Evolutionary conservation across 345 rosid genomes (phyloP), one percentile per base, ranked within the genome.

Genomic region (Gossypium arboreum): DNA sequence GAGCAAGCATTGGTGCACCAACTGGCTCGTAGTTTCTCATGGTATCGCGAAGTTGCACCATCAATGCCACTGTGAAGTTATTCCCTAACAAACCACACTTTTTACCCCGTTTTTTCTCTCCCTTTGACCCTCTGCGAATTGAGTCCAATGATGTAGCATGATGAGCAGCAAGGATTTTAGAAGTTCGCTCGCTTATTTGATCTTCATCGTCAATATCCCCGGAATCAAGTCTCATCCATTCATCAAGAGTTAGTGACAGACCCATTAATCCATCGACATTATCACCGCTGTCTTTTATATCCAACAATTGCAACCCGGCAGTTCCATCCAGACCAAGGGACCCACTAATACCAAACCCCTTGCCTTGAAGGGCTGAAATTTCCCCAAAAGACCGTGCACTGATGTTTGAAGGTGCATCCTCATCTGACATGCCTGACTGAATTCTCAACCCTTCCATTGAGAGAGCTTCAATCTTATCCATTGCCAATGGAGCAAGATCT

Each of bases 401-500:
- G 85, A 94, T 89, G 80, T 91, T 90, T 58, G 94, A 81, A 70
- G 97, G 88, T 57, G 98, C 89, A 69, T 88, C 90, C 74, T 75
- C 88, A 41, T 84, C 89, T 15, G 91, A 85, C 97, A 93, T 85
- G 79, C 94, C 97, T 52, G 97, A 91, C 75, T 92, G 97, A 81
- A 92, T 90, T 84, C 92, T 91, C 83, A 94, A 82, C 60, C 98
- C 98, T 83, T 94, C 98, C 77, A 94, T 83, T 48, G 97, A 88
- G 79, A 94, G 97, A 43, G 97, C 97, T 88, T 94, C 98, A 61
- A 94, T 91, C 87, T 94, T 94, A 84, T 94, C 94, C 94, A 94
- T 88, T 65, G 98, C 98, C 85, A 94, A 81, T 66, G 98, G 98
- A 77, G 98, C 98, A 70, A 94, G 92, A 78, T 94, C 94, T 82